A percentile compares a stretch with the other conserved stretches of the same genome.
phyloP scores from a whole-genome alignment of 257 asterid genomes.

The Prunella vulgaris region DNA sequence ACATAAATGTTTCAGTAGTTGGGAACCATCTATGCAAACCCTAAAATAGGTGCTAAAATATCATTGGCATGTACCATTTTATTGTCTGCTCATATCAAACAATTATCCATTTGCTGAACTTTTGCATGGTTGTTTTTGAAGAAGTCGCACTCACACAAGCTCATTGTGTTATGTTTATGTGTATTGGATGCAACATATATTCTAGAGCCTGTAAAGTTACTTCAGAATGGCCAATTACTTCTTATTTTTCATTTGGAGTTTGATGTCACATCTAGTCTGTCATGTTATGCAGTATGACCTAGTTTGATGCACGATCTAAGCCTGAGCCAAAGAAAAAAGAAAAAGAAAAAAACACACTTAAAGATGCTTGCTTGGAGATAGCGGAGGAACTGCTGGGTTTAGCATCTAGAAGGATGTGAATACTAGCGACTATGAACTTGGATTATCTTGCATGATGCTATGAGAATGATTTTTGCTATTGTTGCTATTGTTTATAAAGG shows the following conservation, averaged over 20 bases:
- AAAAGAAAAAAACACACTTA: no score
- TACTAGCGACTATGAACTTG: not conserved
- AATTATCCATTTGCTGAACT: not conserved
- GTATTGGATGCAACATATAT: not conserved
- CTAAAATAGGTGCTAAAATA: not conserved
- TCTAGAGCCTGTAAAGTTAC: not conserved
- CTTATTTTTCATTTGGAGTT: not conserved
- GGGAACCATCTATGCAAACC: not conserved
- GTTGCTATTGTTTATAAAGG: no score
- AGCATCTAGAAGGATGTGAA: conserved; percentile 9
- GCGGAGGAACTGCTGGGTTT: no score
- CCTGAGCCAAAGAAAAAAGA: no score
- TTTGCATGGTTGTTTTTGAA: not conserved
- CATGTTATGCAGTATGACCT: no score
- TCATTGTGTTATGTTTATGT: not conserved
- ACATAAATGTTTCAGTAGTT: not conserved
- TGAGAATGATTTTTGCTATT: not conserved
- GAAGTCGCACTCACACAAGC: not conserved
- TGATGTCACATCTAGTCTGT: not conserved
- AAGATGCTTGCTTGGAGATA: no score
- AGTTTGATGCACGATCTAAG: no score
- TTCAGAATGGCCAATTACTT: not conserved
- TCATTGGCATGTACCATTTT: not conserved
- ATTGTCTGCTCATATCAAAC: not conserved
- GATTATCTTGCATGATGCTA: not conserved